Base-by-base conservation (phyloP, 2,329 filamentous ascomycete species). In the Aaosphaeria pasadenensis region DNA sequence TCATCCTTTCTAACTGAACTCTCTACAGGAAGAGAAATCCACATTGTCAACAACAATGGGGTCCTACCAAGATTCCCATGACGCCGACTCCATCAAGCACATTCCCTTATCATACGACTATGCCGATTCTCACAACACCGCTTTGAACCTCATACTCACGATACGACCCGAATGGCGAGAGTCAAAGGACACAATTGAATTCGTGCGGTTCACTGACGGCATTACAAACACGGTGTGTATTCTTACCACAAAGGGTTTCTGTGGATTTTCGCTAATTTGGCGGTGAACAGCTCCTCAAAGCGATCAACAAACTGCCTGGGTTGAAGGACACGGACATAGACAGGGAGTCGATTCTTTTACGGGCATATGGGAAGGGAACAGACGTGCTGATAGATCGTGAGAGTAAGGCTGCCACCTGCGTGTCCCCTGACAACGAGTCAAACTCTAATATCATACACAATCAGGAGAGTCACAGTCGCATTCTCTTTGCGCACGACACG, bases 381-480 rank as follows among this genome's bases (percentile, higher is more conserved):
- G 91, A 95, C 66, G 81, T 97, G 46, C 81, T 99, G 60, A 99
- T 99, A 73, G 94, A 99, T 75, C 88, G 94, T 58, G 89, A 96
- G 75, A 86, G 92, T 79, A 85, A 83, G 78, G 60, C 50, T 47
- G 31, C 13, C 11, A 33, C 28, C n/a, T 17, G 11, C 51, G 54
- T 42, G 46, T 32, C 44, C 40, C 38, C 45, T 30, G 28, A 24
- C 42, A 48, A 56, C 67, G 61, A 65, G 54, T 32, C 17, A 24
- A 24, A 24, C 33, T 7, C 60, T 56, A 52, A 64, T 45, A 42
- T 31, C 9, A 3, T 9, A 4, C n/a, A 5, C 17, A 4, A 6
- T 52, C 63, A 84, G 81, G 81, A 70, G 82, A 85, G 73, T 78
- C 79, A 39, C 76, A 71, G 49, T 83, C 83, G 67, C 94, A 99